Percentiles rank a stretch among this genome's conserved stretches.
Conservation (phyloP, 176 grass and related monocot species). For the Tillandsia fasciculata region DNA sequence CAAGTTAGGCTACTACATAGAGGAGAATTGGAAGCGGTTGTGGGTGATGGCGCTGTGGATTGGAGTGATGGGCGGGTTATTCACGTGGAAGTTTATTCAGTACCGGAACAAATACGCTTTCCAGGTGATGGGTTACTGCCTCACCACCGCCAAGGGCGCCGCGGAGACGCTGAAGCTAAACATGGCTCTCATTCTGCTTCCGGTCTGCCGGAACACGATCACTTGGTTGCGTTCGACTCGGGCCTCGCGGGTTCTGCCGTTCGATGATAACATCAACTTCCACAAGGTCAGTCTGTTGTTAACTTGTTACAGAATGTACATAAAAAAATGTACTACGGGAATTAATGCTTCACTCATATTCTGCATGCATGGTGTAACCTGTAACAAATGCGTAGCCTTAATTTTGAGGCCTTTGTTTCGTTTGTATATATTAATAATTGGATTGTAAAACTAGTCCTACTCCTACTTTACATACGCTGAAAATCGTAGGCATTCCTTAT, state of each 20-base stretch:
- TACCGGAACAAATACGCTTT: conserved; percentile 69
- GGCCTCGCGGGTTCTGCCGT: conserved; percentile 59
- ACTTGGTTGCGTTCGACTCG: conserved; percentile 89
- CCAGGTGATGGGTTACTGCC: conserved; percentile 84
- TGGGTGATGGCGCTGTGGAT: conserved; percentile 90
- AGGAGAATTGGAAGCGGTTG: conserved; percentile 93
- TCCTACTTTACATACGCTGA: too few relatives aligned
- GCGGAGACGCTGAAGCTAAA: conserved; percentile 98
- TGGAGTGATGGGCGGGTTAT: conserved; percentile 64
- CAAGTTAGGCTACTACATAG: conserved; percentile 64
- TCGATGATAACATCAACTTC: conserved; percentile 99
- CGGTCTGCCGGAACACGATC: conserved; percentile 92
- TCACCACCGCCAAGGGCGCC: conserved; percentile 84
- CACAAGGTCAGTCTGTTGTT: conserved; percentile 67
- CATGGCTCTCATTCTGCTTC: conserved; percentile 90
- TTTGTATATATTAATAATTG: too few relatives aligned
- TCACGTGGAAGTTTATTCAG: conserved; percentile 91
- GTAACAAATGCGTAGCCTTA: too few relatives aligned
- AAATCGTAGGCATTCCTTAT: background rate
- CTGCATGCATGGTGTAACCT: background rate
- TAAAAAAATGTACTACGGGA: background rate
- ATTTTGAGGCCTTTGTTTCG: too few relatives aligned
- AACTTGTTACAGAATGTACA: background rate
- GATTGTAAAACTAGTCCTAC: too few relatives aligned
- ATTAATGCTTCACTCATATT: background rate